Base-by-base conservation (phyloP, 768 basidiomycete genomes). In the Porphyrellus cyaneotinctus region DNA sequence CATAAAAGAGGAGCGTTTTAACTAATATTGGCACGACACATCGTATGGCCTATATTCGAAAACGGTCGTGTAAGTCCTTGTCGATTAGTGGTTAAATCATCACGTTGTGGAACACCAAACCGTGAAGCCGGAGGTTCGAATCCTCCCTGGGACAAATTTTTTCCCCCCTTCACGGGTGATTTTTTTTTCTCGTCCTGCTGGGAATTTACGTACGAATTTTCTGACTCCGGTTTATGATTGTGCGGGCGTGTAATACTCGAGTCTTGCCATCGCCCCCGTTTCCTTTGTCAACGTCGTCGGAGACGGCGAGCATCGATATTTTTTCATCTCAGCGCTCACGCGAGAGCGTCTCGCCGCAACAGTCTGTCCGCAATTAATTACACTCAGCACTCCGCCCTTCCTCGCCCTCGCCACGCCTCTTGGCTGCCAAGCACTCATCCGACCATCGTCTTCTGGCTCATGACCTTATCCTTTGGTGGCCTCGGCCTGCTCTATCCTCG, bases 401-500 rank as follows among this genome's bases (percentile, higher is more conserved):
- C 71, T 64, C 64, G 53, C 62, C 59, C 61, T 69, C 67, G 63
- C 43, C 60, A 59, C 66, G 62, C 72, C 66, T 68, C 68, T 54
- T 61, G 70, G 63, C 58, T 58, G 37, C 31, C 58, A 22, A 64
- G 74, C 4, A 12, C 41, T 8, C 39, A 75, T 70, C 74, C 76
- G 66, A 72, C 72, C 70, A 66, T 73, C 57, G 64, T 81, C 58
- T 68, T 82, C 55, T 72, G 83, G 65, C 70, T 81, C 71, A 85
- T 85, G 83, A 76, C 77, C 74, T 69, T 86, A 67, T 83, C 82
- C 67, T 72, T 86, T 52, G 82, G 80, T 65, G 80, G 79, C 46
- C 70, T 87, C 57, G 77, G 79, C 58, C 71, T 85, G 54, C 73
- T 87, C 67, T 79, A 84, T 41, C 71, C 82, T 60, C 79, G 77